phyloP scores from a whole-genome alignment of 192 early-diverging fungal genomes.

The Glomus cerebriforme region DNA sequence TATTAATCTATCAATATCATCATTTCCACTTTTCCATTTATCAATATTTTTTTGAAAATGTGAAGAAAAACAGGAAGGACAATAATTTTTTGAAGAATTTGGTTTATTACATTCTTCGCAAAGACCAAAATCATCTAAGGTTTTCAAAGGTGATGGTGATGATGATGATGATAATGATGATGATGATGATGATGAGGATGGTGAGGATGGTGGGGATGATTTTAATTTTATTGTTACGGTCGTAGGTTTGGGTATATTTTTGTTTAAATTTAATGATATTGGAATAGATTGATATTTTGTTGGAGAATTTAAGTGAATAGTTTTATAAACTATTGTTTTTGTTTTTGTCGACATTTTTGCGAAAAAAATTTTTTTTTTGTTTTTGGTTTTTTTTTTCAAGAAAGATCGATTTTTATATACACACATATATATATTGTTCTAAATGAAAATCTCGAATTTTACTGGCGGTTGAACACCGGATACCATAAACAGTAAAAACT shows the following conservation, averaged over 20 bases:
- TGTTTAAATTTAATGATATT: background rate
- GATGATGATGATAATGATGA: background rate
- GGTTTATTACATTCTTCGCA: background rate
- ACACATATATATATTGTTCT: too few relatives aligned
- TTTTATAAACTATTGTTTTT: background rate
- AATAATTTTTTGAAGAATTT: background rate
- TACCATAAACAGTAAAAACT: too few relatives aligned
- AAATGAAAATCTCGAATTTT: too few relatives aligned
- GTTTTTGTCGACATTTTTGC: background rate
- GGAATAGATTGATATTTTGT: background rate
- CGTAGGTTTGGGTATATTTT: background rate
- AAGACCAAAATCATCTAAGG: background rate
- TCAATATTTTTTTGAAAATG: background rate
- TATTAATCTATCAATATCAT: conserved; percentile 4
- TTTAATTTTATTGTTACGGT: background rate
- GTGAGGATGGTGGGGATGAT: background rate
- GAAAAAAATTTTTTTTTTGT: too few relatives aligned
- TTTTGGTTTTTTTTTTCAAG: too few relatives aligned
- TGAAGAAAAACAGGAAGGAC: background rate
- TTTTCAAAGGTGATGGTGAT: background rate
- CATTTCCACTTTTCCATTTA: background rate
- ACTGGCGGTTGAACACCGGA: too few relatives aligned
- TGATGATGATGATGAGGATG: too few relatives aligned
- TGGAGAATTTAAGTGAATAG: background rate
- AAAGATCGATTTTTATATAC: too few relatives aligned